Evolutionary conservation across 305 asterid genomes (phyloP).

Genomic region (Rubia occidens): DNA sequence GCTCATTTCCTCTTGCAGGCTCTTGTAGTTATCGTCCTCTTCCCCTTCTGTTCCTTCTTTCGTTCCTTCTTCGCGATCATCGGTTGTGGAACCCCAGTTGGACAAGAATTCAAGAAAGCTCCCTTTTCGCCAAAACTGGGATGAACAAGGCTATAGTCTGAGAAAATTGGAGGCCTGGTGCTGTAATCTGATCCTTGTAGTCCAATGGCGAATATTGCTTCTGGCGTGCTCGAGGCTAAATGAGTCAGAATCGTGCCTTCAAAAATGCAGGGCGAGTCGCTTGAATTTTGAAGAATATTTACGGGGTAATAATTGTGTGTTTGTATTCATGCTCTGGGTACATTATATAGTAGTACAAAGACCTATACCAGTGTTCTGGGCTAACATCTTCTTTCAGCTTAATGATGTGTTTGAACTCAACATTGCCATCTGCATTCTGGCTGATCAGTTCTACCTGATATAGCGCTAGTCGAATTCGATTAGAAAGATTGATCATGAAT

Average conservation of each 20-base stretch:
- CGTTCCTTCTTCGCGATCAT: conserved; percentile 9
- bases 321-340: no score
- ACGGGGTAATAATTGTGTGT: no score
- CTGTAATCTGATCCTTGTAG: conserved; percentile 56
- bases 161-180: conserved; percentile 33
- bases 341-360: no score
- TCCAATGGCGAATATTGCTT: conserved; percentile 62
- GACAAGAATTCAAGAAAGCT: conserved; percentile 32
- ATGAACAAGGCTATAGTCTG: conserved; percentile 48
- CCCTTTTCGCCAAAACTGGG: conserved; percentile 32
- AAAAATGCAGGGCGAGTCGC: conserved; percentile 28
- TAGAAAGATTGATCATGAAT: no score
- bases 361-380: no score
- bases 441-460: conserved; percentile 42
- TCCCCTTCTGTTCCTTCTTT: conserved; percentile 31
- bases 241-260: conserved; percentile 55
- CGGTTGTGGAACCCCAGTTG: conserved; percentile 22
- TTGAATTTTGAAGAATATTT: no score
- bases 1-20: conserved; percentile 48
- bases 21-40: conserved; percentile 68
- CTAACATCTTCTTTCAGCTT: conserved; percentile 42
- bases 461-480: no score
- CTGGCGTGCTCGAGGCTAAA: conserved; percentile 66
- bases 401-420: conserved; percentile 41
- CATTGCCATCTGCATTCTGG: conserved; percentile 22